phyloP scores from a whole-genome alignment of 1,284 basidiomycete species.

The Peniophora sp. region DNA sequence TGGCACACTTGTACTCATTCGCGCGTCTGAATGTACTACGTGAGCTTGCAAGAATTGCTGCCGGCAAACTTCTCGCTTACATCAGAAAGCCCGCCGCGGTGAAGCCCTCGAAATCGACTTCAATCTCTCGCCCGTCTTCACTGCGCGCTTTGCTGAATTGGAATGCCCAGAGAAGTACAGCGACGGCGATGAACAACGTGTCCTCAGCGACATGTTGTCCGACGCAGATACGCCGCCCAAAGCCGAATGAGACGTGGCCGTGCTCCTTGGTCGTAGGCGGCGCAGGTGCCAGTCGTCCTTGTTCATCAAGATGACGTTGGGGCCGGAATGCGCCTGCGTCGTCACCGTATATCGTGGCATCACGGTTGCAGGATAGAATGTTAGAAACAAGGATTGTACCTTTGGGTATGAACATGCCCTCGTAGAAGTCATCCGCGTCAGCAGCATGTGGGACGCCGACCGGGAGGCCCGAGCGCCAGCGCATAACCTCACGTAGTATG shows the following conservation, averaged over 20 bases:
- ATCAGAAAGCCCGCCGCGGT: neutral
- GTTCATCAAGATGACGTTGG: neutral
- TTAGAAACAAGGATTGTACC: neutral
- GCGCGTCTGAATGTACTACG: neutral
- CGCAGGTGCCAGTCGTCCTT: neutral
- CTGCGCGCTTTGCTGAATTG: neutral
- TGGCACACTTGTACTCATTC: neutral
- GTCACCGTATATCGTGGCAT: neutral
- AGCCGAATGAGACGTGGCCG: slow-evolving; percentile 4
- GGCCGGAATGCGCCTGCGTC: neutral
- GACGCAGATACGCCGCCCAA: slow-evolving; percentile 6
- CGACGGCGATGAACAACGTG: slow-evolving; percentile 4
- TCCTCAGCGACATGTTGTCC: slow-evolving; percentile 7
- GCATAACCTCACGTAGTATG: neutral
- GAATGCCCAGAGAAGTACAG: slow-evolving; percentile 17
- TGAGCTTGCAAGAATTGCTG: neutral
- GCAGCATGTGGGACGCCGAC: neutral
- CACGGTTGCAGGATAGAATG: neutral
- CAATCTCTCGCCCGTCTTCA: neutral
- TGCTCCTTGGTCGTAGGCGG: neutral
- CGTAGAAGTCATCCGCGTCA: neutral
- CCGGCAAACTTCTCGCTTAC: neutral
- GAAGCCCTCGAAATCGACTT: neutral
- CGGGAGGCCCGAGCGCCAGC: neutral
- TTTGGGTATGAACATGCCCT: slow-evolving; percentile 2